Evolutionary conservation across 1,139 yeast species (phyloP), one percentile per base, ranked within the genome.

Genomic region (Arxiozyma telluris): DNA sequence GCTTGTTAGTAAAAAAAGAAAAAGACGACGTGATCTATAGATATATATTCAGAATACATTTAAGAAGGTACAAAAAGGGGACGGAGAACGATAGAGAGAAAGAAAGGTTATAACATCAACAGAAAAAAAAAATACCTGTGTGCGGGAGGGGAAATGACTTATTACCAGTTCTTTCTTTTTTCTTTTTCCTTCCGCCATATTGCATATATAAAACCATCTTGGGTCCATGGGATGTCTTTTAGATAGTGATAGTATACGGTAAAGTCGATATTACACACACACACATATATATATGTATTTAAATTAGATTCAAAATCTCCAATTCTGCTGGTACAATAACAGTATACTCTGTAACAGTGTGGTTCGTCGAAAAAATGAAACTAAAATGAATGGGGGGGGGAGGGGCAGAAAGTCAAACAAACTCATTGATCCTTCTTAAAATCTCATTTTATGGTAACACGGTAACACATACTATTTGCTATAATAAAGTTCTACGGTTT

Each of bases 401-500:
- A n/a, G n/a, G n/a, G n/a, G n/a, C n/a, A n/a, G n/a, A n/a, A n/a
- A n/a, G n/a, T n/a, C n/a, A n/a, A 34, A 34, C 12, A 34, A 34
- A 34, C 39, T 12, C 39, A 34, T 34, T 34, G 39, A 34, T 34
- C n/a, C 43, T 41, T 18, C 43, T 18, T 41, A 41, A 41, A 18
- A n/a, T 41, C 6, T 18, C 1, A 2, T 18, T 20, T 18, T 18
- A 8, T 41, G 4, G 18, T 41, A 15, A 2, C 21, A 7, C 21
- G n/a, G 18, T 45, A 45, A 46, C 49, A 46, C 49, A 46, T 46
- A 46, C 49, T 46, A 34, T n/a, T 46, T 46, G 49, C 49, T 46
- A 46, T 46, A 46, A 46, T 46, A 46, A 46, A 34, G 49, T 46
- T 46, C 39, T 41, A 46, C 49, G 49, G 20, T n/a, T 38, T 21